Evolutionary conservation across 2,329 filamentous ascomycete species (phyloP).

Genomic region (Fusarium chuoi): DNA sequence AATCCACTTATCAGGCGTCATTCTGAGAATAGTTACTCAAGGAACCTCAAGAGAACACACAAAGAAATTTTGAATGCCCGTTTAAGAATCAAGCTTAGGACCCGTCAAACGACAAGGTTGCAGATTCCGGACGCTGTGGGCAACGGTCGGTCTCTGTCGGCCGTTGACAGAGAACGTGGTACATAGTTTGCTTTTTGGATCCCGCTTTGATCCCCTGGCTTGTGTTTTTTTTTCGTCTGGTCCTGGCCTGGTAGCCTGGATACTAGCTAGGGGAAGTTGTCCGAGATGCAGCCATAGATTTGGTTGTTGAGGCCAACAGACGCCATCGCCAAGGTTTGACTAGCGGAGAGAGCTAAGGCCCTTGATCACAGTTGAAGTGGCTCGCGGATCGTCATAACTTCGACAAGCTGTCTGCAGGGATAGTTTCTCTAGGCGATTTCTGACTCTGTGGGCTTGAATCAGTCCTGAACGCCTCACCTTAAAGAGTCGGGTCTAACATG

Average conservation of each 20-base stretch:
- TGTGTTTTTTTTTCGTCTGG: conserved; percentile 1
- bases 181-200: conserved; percentile 10
- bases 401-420: conserved; percentile 25
- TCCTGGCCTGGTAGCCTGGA: conserved; percentile 2
- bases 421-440: conserved; percentile 21
- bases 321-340: conserved; percentile 33
- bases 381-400: conserved; percentile 36
- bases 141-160: conserved; percentile 35
- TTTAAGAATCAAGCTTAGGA: background rate
- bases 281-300: conserved; percentile 37
- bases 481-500: background rate
- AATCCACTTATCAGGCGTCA: background rate
- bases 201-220: conserved; percentile 28
- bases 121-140: conserved; percentile 22
- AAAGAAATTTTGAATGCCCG: background rate
- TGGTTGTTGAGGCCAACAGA: conserved; percentile 28
- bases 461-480: background rate
- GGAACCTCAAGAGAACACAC: background rate
- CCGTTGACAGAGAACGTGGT: conserved; percentile 31
- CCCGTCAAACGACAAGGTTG: conserved; percentile 20
- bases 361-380: conserved; percentile 37
- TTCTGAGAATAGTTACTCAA: background rate
- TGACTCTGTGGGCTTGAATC: conserved; percentile 25
- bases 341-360: conserved; percentile 31
- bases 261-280: conserved; percentile 38